A percentile compares a stretch with the other conserved stretches of the same genome.
These are phyloP conservation scores for Penicillium concentricum DNA, from an alignment of 2,329 filamentous ascomycete species.

Conservation along the genomic window DNA sequence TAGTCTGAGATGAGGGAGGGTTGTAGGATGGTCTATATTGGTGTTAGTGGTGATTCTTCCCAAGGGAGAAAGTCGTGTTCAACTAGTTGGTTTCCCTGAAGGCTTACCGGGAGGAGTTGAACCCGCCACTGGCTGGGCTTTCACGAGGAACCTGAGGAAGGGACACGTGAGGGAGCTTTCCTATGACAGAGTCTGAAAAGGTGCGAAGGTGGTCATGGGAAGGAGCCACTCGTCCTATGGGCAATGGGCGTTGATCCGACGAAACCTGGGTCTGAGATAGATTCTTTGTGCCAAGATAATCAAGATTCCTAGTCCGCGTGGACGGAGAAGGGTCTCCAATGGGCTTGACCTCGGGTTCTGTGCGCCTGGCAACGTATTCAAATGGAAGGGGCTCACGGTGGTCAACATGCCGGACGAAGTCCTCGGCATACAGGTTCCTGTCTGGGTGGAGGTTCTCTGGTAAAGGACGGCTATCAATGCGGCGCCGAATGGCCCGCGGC, in stretches of 20 bases:
- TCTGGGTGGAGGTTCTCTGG: slow-evolving; percentile 19
- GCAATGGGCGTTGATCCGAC: slow-evolving; percentile 11
- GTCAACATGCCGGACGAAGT: slow-evolving; percentile 38
- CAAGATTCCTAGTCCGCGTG: slow-evolving; percentile 10
- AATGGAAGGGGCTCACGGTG: slow-evolving; percentile 23
- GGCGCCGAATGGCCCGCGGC: slow-evolving; percentile 13
- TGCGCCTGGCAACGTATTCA: slow-evolving; percentile 20
- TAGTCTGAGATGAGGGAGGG: slow-evolving; percentile 16
- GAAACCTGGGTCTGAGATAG: slow-evolving; percentile 11
- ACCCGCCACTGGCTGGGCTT: slow-evolving; percentile 17
- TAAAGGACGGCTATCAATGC: slow-evolving; percentile 16
- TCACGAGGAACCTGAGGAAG: slow-evolving; percentile 13
- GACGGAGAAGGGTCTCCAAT: slow-evolving; percentile 17
- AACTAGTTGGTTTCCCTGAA: slow-evolving; percentile 4
- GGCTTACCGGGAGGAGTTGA: slow-evolving; percentile 21
- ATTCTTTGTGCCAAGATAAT: slow-evolving; percentile 17
- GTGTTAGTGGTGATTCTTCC: slow-evolving; percentile 4
- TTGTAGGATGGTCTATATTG: slow-evolving; percentile 10
- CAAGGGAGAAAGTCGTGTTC: neutral
- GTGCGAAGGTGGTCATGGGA: slow-evolving; percentile 17
- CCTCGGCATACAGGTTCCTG: slow-evolving; percentile 36
- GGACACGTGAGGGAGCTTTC: slow-evolving; percentile 7
- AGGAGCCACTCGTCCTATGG: slow-evolving; percentile 11
- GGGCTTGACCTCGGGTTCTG: slow-evolving; percentile 14
- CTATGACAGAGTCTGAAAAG: slow-evolving; percentile 5